phyloP scores from a whole-genome alignment of 2,329 filamentous ascomycete genomes.

The Colletotrichum gigasporum region DNA sequence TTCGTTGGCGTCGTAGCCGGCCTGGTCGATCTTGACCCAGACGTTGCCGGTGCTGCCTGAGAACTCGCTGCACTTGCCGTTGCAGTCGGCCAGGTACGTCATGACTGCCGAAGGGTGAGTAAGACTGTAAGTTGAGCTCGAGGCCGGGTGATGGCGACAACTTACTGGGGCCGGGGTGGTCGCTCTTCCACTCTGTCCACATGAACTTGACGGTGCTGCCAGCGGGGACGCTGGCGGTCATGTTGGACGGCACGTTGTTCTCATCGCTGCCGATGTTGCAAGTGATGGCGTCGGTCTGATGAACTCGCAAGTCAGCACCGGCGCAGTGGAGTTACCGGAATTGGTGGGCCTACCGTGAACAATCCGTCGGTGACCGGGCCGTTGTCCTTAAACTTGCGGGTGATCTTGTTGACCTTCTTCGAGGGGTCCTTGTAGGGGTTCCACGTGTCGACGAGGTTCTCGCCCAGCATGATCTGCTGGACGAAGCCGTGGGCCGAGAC shows the following conservation, averaged over 20 bases:
- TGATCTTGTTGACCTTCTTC: slow-evolving; percentile 39
- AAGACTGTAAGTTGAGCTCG: not conserved
- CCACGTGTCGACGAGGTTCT: slow-evolving; percentile 38
- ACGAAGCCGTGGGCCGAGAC: slow-evolving; percentile 30
- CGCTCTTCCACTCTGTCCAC: slow-evolving; percentile 53
- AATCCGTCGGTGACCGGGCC: slow-evolving; percentile 38
- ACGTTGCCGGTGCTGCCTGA: slow-evolving; percentile 34
- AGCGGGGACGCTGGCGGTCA: slow-evolving; percentile 48
- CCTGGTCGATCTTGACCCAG: slow-evolving; percentile 50
- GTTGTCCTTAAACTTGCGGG: slow-evolving; percentile 38
- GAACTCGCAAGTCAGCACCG: not conserved
- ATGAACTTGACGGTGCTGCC: slow-evolving; percentile 50
- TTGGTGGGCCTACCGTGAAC: slow-evolving; percentile 26
- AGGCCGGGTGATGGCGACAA: not conserved
- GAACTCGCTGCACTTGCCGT: slow-evolving; percentile 33
- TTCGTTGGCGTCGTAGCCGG: slow-evolving; percentile 41
- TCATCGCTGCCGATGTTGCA: slow-evolving; percentile 57
- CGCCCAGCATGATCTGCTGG: slow-evolving; percentile 26
- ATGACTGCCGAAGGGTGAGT: slow-evolving; percentile 4
- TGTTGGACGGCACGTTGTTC: slow-evolving; percentile 46
- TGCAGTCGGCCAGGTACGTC: slow-evolving; percentile 46
- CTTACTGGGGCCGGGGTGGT: slow-evolving; percentile 54
- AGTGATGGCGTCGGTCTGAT: slow-evolving; percentile 38
- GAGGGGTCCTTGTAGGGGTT: slow-evolving; percentile 41
- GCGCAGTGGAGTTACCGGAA: too few relatives aligned